Percentiles rank a stretch among this genome's conserved stretches.
Conservation (phyloP, 345 rosid genomes). For the Eucalyptus cloeziana region DNA sequence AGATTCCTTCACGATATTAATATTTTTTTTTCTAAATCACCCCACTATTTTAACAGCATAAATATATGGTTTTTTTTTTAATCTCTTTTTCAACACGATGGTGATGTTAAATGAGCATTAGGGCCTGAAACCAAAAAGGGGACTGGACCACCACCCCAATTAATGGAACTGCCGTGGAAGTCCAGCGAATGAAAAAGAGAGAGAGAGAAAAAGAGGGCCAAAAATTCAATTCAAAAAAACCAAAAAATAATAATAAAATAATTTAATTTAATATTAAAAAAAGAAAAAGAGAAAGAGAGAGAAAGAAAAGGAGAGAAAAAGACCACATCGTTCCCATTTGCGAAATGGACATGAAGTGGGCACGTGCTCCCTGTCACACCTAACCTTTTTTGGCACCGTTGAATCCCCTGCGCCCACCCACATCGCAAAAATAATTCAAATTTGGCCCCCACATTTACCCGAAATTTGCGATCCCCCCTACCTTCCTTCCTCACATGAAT, state of each 20-base stretch:
- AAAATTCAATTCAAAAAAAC: background rate
- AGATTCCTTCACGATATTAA: background rate
- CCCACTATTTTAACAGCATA: background rate
- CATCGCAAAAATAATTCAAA: background rate
- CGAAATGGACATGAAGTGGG: background rate
- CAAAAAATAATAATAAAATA: rapidly evolving
- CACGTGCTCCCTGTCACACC: background rate
- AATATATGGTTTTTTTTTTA: background rate
- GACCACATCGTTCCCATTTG: background rate
- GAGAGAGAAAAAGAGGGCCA: background rate
- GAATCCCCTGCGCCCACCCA: background rate
- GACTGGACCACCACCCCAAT: background rate
- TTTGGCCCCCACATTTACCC: background rate
- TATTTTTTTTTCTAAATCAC: background rate
- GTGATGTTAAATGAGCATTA: background rate
- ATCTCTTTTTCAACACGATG: background rate
- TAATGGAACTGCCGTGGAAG: background rate
- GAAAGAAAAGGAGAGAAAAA: background rate
- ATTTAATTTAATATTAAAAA: too few species aligned
- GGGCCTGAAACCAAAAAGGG: background rate
- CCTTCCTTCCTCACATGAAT: background rate
- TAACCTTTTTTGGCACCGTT: background rate
- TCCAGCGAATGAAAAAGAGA: background rate
- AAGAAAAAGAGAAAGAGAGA: background rate
- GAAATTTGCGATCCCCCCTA: background rate